These are phyloP conservation scores for Sextonia rubra DNA, from an alignment of 164 flowering plant species.

Conservation along the genomic window DNA sequence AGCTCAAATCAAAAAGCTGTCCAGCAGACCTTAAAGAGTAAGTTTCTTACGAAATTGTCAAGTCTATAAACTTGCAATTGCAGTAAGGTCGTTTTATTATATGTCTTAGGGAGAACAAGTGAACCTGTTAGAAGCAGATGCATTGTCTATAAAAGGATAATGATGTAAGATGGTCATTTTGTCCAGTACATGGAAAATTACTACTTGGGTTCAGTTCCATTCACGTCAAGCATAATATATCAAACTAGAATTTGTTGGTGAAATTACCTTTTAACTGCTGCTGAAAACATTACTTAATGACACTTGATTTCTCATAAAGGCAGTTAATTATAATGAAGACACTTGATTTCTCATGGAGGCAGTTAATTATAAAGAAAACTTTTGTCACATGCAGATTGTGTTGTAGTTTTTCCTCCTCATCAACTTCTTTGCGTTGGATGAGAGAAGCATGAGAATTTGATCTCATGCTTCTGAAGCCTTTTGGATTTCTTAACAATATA, in stretches of 20 bases:
- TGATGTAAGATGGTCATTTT: too few relatives aligned
- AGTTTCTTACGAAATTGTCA: constrained; percentile 16
- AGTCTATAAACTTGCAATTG: not conserved
- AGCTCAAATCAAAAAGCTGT: constrained; percentile 54
- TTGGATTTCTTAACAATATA: too few relatives aligned
- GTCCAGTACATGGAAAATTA: too few relatives aligned
- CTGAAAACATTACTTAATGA: not conserved
- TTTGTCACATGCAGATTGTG: too few relatives aligned
- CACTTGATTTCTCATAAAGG: not conserved
- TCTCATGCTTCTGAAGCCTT: too few relatives aligned
- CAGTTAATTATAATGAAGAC: not conserved
- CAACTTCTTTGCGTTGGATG: too few relatives aligned
- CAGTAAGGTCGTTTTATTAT: not conserved
- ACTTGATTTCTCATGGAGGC: not conserved
- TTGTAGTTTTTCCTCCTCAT: too few relatives aligned
- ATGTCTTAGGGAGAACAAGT: not conserved
- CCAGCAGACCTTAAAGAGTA: constrained; percentile 88
- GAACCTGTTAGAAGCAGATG: not conserved
- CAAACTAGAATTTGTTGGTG: too few relatives aligned
- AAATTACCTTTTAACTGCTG: not conserved
- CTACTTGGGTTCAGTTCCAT: too few relatives aligned
- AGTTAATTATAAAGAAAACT: not conserved
- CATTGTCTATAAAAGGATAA: not conserved
- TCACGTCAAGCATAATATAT: too few relatives aligned
- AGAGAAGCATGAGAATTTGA: too few relatives aligned